Base-by-base conservation (phyloP, 2,329 filamentous ascomycete genomes). In the Coleophoma crateriformis region DNA sequence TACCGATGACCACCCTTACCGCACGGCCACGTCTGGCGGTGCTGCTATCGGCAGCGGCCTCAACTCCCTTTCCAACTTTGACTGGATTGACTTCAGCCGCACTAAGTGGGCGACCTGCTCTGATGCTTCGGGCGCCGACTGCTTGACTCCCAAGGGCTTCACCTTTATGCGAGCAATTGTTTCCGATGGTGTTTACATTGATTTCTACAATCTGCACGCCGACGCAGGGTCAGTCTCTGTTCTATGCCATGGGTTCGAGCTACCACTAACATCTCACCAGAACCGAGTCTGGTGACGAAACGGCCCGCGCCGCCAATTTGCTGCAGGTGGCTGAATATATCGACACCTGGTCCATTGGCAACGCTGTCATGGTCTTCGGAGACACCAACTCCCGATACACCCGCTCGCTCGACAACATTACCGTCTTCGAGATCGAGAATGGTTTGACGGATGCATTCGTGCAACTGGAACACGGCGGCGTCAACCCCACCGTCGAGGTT, bases 131-230 rank as follows among this genome's bases (percentile, higher is more conserved):
- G 73, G 72, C 0, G 58, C 64, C 1, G 84, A 87, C 63, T 87
- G 84, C 61, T 67, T 86, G 54, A 86, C 83, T 1, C 84, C 82
- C 19, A 87, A 87, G 65, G 84, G 84, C 13, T 86, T 85, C 64
- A 85, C 82, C 1, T 81, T 81, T 44, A 85, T 87, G 81, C 76
- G 81, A 12, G 64, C 77, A 38, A 66, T 71, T 17, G 56, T 85
- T 13, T 72, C 71, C 8, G 68, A 72, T 34, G 75, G 75, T 14
- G 73, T 80, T 7, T 83, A 77, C 52, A 65, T 84, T 20, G 83
- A 87, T 61, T 68, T 79, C 7, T 86, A 86, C 69, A 87, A 87
- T 61, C 59, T 87, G 7, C 84, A 87, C 62, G 69, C 82, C 1
- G 84, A 87, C 61, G 84, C 84, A 15, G 82, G 81, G 67, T 71